Conservation (phyloP, 331 rosid species). For the Stylosanthes scabra region DNA sequence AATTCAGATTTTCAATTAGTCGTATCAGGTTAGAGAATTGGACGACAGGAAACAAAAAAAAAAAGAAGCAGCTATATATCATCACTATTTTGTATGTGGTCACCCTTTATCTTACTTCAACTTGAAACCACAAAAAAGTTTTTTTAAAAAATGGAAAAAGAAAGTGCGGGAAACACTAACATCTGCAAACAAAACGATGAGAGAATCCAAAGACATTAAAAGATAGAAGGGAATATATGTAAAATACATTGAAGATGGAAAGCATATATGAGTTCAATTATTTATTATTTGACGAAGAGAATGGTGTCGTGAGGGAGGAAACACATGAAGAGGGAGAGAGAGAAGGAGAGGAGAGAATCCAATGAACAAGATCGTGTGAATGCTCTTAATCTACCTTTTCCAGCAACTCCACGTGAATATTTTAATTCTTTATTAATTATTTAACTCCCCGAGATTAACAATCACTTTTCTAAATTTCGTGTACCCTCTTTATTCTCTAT, state of each 20-base stretch:
- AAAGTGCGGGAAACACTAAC: not conserved
- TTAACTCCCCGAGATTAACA: constrained; percentile 1
- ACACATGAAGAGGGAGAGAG: constrained; percentile 29
- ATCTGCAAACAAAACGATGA: constrained; percentile 29
- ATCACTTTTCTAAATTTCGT: constrained; percentile 23
- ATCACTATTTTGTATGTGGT: too few species aligned
- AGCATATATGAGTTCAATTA: not conserved
- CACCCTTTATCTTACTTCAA: constrained; percentile 16
- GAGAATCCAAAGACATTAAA: constrained; percentile 46
- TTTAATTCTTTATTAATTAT: constrained; percentile 27
- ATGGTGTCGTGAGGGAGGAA: constrained; percentile 18
- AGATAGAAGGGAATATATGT: constrained; percentile 31
- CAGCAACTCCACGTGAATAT: constrained; percentile 40
- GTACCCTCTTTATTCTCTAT: constrained; percentile 24
- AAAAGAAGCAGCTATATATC: too few species aligned
- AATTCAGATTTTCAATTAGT: too few species aligned
- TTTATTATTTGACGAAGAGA: constrained; percentile 28
- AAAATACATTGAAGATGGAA: not conserved
- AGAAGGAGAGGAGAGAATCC: constrained; percentile 52
- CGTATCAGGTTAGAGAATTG: too few species aligned
- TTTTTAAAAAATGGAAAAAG: not conserved
- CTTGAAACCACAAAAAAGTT: not conserved
- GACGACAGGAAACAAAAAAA: too few species aligned
- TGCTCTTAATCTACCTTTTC: constrained; percentile 31
- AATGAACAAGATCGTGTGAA: constrained; percentile 47